Percentiles rank a stretch among this genome's conserved stretches.
Evolutionary conservation across 805 yeast genomes (phyloP).

Genomic region (Ogataea paradorogensis): DNA sequence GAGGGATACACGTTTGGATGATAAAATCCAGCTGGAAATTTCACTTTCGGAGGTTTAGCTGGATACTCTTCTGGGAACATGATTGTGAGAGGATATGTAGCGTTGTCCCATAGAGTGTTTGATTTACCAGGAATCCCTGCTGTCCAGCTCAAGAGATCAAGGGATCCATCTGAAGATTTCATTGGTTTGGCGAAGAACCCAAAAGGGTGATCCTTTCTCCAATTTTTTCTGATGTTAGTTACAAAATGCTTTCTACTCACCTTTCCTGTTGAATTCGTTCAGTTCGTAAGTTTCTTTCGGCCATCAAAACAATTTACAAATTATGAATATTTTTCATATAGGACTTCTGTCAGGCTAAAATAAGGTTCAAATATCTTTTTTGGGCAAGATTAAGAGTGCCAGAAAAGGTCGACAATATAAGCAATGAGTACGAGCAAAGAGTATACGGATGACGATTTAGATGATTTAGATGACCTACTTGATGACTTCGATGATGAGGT

Average conservation of each 20-base stretch:
- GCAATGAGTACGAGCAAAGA: slow-evolving; percentile 9
- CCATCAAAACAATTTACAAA: slow-evolving; percentile 9
- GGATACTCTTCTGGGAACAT: slow-evolving; percentile 90
- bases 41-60: slow-evolving; percentile 92
- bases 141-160: slow-evolving; percentile 84
- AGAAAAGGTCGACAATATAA: neutral
- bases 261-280: slow-evolving; percentile 88
- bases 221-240: slow-evolving; percentile 62
- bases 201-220: slow-evolving; percentile 98
- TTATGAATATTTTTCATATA: slow-evolving; percentile 1
- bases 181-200: slow-evolving; percentile 93
- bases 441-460: slow-evolving; percentile 55
- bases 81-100: slow-evolving; percentile 81
- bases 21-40: slow-evolving; percentile 84
- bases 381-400: slow-evolving; percentile 15
- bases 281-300: slow-evolving; percentile 48
- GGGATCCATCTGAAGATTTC: slow-evolving; percentile 74
- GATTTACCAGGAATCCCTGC: slow-evolving; percentile 96
- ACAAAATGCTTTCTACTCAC: slow-evolving; percentile 31
- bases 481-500: slow-evolving; percentile 82
- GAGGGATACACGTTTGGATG: slow-evolving; percentile 98
- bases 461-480: slow-evolving; percentile 75
- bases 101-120: slow-evolving; percentile 85
- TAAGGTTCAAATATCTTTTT: slow-evolving; percentile 4
- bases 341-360: slow-evolving; percentile 8